A percentile compares a stretch with the other conserved stretches of the same genome.
phyloP scores from a whole-genome alignment of 73 alveolate genomes.

The Diophrys appendiculata region DNA sequence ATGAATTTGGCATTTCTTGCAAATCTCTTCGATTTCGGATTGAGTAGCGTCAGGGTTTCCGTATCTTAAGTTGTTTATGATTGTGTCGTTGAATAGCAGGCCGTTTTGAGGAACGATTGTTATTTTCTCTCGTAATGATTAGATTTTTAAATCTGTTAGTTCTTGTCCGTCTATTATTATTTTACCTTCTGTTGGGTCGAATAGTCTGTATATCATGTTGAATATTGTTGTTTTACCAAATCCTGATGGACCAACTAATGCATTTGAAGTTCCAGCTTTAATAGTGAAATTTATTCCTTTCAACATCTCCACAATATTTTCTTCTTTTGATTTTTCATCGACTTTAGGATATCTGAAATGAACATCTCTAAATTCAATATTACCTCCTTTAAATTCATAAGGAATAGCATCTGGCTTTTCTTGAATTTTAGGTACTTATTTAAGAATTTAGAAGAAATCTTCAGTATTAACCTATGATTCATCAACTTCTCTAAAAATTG shows the following conservation, averaged over 20 bases:
- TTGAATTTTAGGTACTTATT: constrained; percentile 56
- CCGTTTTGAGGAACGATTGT: constrained; percentile 82
- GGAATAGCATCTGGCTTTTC: constrained; percentile 76
- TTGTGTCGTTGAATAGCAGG: constrained; percentile 83
- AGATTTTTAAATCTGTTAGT: constrained; percentile 66
- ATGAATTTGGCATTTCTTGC: constrained; percentile 69
- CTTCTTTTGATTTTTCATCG: constrained; percentile 9
- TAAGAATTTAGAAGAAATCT: constrained; percentile 64
- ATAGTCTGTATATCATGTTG: constrained; percentile 55
- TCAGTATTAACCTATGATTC: constrained; percentile 81
- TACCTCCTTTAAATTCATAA: constrained; percentile 67
- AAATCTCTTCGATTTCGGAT: constrained; percentile 70
- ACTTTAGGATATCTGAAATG: constrained; percentile 35
- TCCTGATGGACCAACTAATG: constrained; percentile 87
- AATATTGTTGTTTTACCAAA: constrained; percentile 83
- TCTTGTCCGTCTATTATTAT: constrained; percentile 77
- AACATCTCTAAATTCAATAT: constrained; percentile 66
- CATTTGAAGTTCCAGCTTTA: constrained; percentile 71
- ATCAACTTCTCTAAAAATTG: constrained; percentile 76
- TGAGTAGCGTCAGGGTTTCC: constrained; percentile 74
- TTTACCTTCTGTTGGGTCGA: constrained; percentile 73
- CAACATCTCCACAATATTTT: constrained; percentile 16
- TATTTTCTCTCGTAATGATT: constrained; percentile 64
- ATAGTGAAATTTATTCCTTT: constrained; percentile 56
- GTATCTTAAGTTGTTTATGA: constrained; percentile 67